phyloP scores from a whole-genome alignment of 108 stramenopile genomes.

The Nannochloropsis salina region DNA sequence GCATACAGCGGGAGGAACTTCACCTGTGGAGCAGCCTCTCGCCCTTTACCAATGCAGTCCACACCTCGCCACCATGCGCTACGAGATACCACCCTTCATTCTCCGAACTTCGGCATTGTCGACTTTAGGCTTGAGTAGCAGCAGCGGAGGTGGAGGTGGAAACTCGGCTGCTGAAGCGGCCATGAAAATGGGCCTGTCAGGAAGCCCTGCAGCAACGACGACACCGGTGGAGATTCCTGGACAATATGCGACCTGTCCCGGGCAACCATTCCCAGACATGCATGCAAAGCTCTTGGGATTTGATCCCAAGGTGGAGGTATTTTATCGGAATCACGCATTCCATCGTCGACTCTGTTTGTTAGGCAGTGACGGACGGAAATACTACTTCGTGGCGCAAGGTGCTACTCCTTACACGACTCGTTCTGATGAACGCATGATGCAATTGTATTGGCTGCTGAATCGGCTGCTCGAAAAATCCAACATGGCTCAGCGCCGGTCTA shows the following conservation, averaged over 20 bases:
- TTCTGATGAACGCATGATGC: conserved; percentile 47
- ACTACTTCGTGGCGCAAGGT: conserved; percentile 44
- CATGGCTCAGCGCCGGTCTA: conserved; percentile 30
- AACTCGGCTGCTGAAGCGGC: not conserved
- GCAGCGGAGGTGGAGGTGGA: not conserved
- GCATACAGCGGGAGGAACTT: conserved; percentile 22
- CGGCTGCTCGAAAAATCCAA: conserved; percentile 33
- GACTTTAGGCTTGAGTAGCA: not conserved
- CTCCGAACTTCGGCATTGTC: conserved; percentile 10
- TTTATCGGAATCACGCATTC: conserved; percentile 29
- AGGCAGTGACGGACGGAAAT: conserved; percentile 41
- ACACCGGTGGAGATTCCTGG: conserved; percentile 44
- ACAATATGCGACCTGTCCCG: conserved; percentile 32
- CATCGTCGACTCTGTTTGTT: conserved; percentile 44
- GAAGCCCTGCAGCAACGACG: not conserved
- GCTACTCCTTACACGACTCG: conserved; percentile 45
- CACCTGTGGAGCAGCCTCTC: conserved; percentile 24
- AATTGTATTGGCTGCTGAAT: conserved; percentile 40
- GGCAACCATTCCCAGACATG: conserved; percentile 42
- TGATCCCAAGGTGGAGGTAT: conserved; percentile 26
- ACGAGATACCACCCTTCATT: not conserved
- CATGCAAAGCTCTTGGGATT: conserved; percentile 51
- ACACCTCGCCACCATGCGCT: conserved; percentile 34
- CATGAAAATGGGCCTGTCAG: not conserved
- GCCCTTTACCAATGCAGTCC: conserved; percentile 32